These are phyloP conservation scores for Mucor saturninus DNA, from an alignment of 371 early-diverging fungal genomes.

Conservation along the genomic window DNA sequence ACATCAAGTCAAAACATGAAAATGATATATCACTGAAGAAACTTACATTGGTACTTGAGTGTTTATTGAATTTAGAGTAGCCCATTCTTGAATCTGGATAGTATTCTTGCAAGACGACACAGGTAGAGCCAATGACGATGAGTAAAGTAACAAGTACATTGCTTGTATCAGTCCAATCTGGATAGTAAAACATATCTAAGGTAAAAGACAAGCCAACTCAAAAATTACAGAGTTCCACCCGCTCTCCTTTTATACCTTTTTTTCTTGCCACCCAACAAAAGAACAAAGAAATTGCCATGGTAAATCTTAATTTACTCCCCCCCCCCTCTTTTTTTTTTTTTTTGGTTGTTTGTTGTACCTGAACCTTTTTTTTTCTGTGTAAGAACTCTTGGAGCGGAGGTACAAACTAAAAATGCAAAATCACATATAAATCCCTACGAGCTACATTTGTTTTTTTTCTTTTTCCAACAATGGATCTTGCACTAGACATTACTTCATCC, in stretches of 20 bases:
- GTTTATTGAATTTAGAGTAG: constrained; percentile 42
- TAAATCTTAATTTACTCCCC: too few relatives aligned
- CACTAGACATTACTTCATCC: constrained; percentile 62
- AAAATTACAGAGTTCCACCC: background rate
- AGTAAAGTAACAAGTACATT: constrained; percentile 3
- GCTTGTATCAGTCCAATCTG: constrained; percentile 9
- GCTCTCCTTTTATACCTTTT: background rate
- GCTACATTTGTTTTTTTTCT: too few relatives aligned
- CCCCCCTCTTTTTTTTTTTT: too few relatives aligned
- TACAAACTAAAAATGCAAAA: too few relatives aligned
- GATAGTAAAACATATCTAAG: constrained; percentile 23
- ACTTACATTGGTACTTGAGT: background rate
- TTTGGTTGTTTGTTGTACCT: too few relatives aligned
- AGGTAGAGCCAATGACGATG: background rate
- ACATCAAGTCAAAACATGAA: background rate
- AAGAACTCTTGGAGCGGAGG: too few relatives aligned
- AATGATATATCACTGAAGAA: background rate
- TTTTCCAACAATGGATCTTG: constrained; percentile 45
- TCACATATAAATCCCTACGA: too few relatives aligned
- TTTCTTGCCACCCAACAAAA: background rate
- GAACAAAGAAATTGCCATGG: too few relatives aligned
- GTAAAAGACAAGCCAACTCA: background rate
- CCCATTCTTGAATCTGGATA: constrained; percentile 33
- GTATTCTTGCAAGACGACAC: constrained; percentile 24
- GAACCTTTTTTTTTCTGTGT: too few relatives aligned